These are phyloP conservation scores for Moesziomyces sp. DNA, from an alignment of 1,284 basidiomycete genomes.

Conservation along the genomic window DNA sequence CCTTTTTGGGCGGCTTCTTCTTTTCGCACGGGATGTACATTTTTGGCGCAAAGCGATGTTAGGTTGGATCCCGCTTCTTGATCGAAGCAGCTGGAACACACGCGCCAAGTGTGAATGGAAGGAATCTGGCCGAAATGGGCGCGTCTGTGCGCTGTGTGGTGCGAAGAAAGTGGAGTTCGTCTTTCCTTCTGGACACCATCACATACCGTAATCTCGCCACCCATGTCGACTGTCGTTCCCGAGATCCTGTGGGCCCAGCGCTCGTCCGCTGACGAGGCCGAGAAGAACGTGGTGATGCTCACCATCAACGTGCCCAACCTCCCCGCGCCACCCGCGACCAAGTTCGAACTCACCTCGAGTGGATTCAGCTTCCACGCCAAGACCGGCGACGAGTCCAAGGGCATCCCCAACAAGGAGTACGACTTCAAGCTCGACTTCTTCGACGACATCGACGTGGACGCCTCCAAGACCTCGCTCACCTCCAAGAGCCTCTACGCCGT, in stretches of 20 bases:
- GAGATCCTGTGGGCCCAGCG: slow-evolving; percentile 68
- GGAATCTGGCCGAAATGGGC: too few relatives aligned
- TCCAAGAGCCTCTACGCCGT: slow-evolving; percentile 64
- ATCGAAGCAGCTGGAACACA: too few relatives aligned
- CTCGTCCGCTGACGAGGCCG: slow-evolving; percentile 56
- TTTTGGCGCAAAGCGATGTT: too few relatives aligned
- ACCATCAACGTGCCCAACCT: slow-evolving; percentile 68
- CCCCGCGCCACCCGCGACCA: slow-evolving; percentile 56
- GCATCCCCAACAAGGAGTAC: slow-evolving; percentile 62
- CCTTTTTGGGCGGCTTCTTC: too few relatives aligned
- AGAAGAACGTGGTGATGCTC: slow-evolving; percentile 66
- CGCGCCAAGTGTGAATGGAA: too few relatives aligned
- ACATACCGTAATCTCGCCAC: slow-evolving; percentile 3
- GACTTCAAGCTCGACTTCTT: slow-evolving; percentile 64
- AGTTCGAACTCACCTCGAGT: slow-evolving; percentile 58
- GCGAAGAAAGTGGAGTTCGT: too few relatives aligned
- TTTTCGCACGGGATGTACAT: too few relatives aligned
- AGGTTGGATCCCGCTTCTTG: too few relatives aligned
- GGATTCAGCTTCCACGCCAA: slow-evolving; percentile 61
- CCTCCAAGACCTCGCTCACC: slow-evolving; percentile 61
- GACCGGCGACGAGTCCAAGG: slow-evolving; percentile 54
- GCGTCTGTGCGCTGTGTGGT: too few relatives aligned
- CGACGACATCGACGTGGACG: slow-evolving; percentile 63
- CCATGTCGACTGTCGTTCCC: slow-evolving; percentile 55
- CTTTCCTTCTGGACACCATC: not conserved